Evolutionary conservation across 192 early-diverging fungal species (phyloP).

Genomic region (Irineochytrium annulatum): DNA sequence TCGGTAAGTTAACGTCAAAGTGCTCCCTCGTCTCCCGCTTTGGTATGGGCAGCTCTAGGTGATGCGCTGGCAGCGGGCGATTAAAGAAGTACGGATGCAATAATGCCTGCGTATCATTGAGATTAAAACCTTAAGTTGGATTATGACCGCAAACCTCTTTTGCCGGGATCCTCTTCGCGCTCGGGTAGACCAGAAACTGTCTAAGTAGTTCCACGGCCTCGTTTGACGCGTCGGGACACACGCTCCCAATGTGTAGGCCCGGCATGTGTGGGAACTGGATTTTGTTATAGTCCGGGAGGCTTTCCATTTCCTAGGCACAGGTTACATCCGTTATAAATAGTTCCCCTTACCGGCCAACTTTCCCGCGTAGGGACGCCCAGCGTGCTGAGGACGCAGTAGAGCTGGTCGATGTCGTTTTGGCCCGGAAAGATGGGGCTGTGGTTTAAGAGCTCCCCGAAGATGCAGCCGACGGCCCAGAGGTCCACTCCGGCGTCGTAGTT

Average conservation of each 20-base stretch:
- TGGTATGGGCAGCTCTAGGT: conserved; percentile 55
- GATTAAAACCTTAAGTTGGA: not conserved
- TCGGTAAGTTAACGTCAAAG: conserved; percentile 39
- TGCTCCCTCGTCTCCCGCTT: conserved; percentile 39
- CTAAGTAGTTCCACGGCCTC: conserved; percentile 44
- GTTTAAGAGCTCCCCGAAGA: conserved; percentile 61
- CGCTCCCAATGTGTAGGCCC: conserved; percentile 24
- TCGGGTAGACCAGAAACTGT: conserved; percentile 50
- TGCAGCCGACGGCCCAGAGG: conserved; percentile 62
- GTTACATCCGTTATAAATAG: not conserved
- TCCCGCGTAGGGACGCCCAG: conserved; percentile 48
- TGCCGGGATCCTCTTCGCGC: conserved; percentile 41
- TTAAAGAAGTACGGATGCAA: conserved; percentile 52
- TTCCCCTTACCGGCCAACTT: conserved; percentile 45
- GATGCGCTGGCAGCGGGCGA: conserved; percentile 51
- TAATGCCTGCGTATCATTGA: conserved; percentile 32
- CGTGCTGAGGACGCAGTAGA: conserved; percentile 46
- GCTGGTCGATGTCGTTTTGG: conserved; percentile 60
- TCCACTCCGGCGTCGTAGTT: conserved; percentile 60
- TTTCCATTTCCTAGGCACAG: conserved; percentile 38
- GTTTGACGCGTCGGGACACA: conserved; percentile 48
- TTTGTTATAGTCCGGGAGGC: conserved; percentile 58
- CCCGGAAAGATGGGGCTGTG: conserved; percentile 58
- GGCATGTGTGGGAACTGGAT: conserved; percentile 49
- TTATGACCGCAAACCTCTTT: conserved; percentile 26